These are phyloP conservation scores for Ogataea methylovora DNA, from an alignment of 805 yeast genomes.

Conservation along the genomic window DNA sequence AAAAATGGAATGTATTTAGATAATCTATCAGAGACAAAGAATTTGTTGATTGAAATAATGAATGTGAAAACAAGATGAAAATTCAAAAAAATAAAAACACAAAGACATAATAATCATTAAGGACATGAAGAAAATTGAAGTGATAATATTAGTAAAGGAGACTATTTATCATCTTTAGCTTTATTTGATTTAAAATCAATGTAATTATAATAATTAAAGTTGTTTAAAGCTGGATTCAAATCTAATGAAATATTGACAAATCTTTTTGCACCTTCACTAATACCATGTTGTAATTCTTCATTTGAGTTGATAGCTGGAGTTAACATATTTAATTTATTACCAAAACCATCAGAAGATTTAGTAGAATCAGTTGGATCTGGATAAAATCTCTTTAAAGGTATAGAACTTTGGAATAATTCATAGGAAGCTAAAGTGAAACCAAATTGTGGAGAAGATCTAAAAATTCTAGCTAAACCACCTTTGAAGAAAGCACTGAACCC, in stretches of 20 bases:
- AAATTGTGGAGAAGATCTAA: constrained; percentile 95
- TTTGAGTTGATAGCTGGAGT: constrained; percentile 12
- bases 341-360: constrained; percentile 15
- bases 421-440: constrained; percentile 98
- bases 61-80: not conserved
- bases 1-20: too few relatives aligned
- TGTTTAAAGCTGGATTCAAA: constrained; percentile 23
- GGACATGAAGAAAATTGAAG: not conserved
- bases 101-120: not conserved
- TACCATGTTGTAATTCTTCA: constrained; percentile 16
- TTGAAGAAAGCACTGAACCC: constrained; percentile 84
- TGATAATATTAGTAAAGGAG: not conserved
- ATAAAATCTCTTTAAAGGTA: constrained; percentile 53
- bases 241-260: constrained; percentile 23
- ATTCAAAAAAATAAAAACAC: not conserved
- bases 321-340: constrained; percentile 17
- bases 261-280: constrained; percentile 22
- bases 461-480: constrained; percentile 92
- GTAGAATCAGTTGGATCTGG: constrained; percentile 15
- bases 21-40: too few relatives aligned
- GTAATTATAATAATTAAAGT: constrained; percentile 18
- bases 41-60: not conserved
- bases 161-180: not conserved
- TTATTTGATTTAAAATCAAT: constrained; percentile 14
- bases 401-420: constrained; percentile 73